A percentile compares a stretch with the other conserved stretches of the same genome.
phyloP scores from a whole-genome alignment of 1,139 yeast species.

The Debaryomyces subglobosus region DNA sequence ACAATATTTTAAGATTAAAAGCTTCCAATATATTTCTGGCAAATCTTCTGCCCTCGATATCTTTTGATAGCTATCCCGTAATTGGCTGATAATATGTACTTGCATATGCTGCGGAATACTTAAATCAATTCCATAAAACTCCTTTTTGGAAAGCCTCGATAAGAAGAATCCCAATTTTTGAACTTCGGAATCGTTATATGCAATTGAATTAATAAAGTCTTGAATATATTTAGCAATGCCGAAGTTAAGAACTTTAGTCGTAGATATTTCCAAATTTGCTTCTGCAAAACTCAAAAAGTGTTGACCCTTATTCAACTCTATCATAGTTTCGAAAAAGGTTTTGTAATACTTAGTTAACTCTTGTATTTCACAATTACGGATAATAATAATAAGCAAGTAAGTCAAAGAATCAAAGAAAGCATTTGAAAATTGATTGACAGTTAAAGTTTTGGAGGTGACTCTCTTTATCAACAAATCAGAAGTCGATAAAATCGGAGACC shows the following conservation, averaged over 20 bases:
- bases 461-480: constrained; percentile 18
- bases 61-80: constrained; percentile 12
- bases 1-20: constrained; percentile 30
- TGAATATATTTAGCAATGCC: constrained; percentile 52
- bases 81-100: constrained; percentile 13
- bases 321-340: constrained; percentile 39
- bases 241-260: constrained; percentile 49
- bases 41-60: constrained; percentile 22
- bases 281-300: constrained; percentile 55
- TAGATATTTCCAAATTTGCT: constrained; percentile 43
- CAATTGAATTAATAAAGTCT: constrained; percentile 48
- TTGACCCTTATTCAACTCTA: constrained; percentile 31
- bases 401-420: constrained; percentile 34
- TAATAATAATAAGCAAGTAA: constrained; percentile 48
- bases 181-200: constrained; percentile 21
- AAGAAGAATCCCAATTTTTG: constrained; percentile 50
- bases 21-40: constrained; percentile 44
- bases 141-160: constrained; percentile 21
- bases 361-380: constrained; percentile 64
- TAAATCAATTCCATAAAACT: constrained; percentile 16
- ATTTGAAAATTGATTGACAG: constrained; percentile 5
- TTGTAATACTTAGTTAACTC: constrained; percentile 52
- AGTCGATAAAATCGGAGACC: constrained; percentile 34
- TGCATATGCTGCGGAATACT: constrained; percentile 18
- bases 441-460: constrained; percentile 10